Evolutionary conservation across 352 stramenopile genomes (phyloP), one percentile per base, ranked within the genome.

Genomic region (Pythium graminicola): DNA sequence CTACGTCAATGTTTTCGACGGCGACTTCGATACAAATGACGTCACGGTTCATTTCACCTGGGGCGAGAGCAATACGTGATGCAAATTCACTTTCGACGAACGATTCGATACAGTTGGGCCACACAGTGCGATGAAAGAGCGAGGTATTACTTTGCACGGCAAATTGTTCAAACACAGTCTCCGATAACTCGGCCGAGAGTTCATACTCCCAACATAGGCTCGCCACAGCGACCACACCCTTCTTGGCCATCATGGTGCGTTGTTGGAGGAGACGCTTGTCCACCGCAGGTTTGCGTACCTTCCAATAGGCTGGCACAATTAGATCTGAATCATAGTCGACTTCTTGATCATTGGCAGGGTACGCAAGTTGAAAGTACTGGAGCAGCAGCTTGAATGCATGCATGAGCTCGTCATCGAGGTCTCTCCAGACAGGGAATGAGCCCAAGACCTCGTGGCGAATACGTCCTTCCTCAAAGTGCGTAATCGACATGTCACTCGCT

Each of bases 201-300:
- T 66, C 59, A n/a, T 62, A 66, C 48, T 66, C 59, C 59, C 59
- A 66, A 28, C 40, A 57, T 8, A 54, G 28, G 16, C 26, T 54
- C 8, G 39, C 41, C 10, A 51, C 33, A 0, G 32, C 33, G 20
- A 58, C 44, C 4, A 64, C 29, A 3, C 35, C 36, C 27, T 38
- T 55, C 17, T n/a, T 32, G 3, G 52, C 52, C 52, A 60, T 60
- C 43, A 49, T 52, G 1, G 52, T 49, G 16, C 42, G 43, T n/a
- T 60, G 42, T 35, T 60, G 43, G 4, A 60, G 44, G 0, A 60
- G 32, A 6, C 43, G 43, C 33, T 60, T 60, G 35, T 52, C 45
- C 4, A 54, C 53, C 1, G 53, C 53, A 3, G 48, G 53, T 24
- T 62, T 50, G 39, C 45, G 54, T 9, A 56, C 48, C 29, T 62